phyloP scores from a whole-genome alignment of 768 basidiomycete genomes.

The Tylopilus vinaceipallidus region DNA sequence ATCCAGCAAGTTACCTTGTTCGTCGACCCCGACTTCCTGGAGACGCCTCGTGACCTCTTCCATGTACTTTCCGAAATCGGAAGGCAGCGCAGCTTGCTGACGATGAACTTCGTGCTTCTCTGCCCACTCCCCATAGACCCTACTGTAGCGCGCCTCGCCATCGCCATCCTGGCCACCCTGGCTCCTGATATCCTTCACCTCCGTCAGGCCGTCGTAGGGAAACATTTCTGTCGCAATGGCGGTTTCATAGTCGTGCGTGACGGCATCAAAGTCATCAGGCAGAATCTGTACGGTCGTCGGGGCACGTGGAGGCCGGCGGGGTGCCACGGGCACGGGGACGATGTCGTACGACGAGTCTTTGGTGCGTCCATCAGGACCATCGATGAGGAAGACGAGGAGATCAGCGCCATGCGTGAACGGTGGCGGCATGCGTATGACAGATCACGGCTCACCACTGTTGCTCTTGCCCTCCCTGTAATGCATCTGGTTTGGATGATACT shows the following conservation, averaged over 20 bases:
- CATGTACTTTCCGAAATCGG: slow-evolving; percentile 30
- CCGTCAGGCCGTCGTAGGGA: slow-evolving; percentile 24
- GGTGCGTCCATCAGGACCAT: slow-evolving; percentile 7
- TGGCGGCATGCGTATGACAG: neutral
- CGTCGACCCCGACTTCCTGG: slow-evolving; percentile 32
- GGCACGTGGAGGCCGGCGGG: slow-evolving; percentile 27
- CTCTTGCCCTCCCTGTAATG: slow-evolving; percentile 24
- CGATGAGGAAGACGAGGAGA: slow-evolving; percentile 13
- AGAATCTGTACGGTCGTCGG: slow-evolving; percentile 33
- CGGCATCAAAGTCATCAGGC: slow-evolving; percentile 31
- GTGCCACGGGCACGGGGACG: slow-evolving; percentile 17
- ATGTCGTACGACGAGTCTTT: slow-evolving; percentile 35
- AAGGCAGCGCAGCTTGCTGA: slow-evolving; percentile 19
- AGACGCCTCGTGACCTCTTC: slow-evolving; percentile 36
- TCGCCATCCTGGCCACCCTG: slow-evolving; percentile 6
- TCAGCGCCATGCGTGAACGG: slow-evolving; percentile 6
- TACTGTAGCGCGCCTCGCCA: slow-evolving; percentile 21
- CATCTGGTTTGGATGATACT: slow-evolving; percentile 12
- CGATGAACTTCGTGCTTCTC: slow-evolving; percentile 28
- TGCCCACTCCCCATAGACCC: slow-evolving; percentile 34
- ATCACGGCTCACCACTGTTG: slow-evolving; percentile 28
- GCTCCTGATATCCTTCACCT: slow-evolving; percentile 16
- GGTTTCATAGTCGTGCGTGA: slow-evolving; percentile 29
- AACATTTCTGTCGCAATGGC: slow-evolving; percentile 25
- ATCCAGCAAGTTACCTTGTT: slow-evolving; percentile 26